Percentiles rank a stretch among this genome's conserved stretches.
phyloP scores from a whole-genome alignment of 306 rosid species.

The Rosa chinensis region DNA sequence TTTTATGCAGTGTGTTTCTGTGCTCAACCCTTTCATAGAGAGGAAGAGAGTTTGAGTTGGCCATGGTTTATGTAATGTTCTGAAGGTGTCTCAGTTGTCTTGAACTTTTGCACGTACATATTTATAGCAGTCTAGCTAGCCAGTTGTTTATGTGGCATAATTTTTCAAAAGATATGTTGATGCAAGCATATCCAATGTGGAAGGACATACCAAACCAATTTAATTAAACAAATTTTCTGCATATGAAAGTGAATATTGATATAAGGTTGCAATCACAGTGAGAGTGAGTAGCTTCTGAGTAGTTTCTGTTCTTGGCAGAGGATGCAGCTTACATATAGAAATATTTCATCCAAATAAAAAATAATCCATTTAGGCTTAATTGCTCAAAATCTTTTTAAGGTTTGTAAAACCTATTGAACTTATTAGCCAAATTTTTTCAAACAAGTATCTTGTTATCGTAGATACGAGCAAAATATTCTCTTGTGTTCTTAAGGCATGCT shows the following conservation, averaged over 20 bases:
- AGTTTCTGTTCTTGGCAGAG: not conserved
- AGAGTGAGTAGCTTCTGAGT: not conserved
- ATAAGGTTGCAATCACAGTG: not conserved
- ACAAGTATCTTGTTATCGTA: not conserved
- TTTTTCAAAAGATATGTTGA: not conserved
- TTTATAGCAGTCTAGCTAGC: not conserved
- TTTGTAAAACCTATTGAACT: not conserved
- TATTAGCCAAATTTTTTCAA: not conserved
- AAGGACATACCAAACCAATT: not conserved
- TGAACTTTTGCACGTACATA: not conserved
- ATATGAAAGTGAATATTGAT: not conserved
- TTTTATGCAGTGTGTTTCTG: constrained; percentile 11
- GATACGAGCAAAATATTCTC: not conserved
- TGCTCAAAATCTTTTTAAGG: not conserved
- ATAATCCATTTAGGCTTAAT: not conserved
- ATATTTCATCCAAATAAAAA: not conserved
- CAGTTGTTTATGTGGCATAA: not conserved
- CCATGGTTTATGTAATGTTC: constrained; percentile 1
- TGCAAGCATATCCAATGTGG: not conserved
- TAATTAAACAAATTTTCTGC: not conserved
- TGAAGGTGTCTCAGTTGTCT: not conserved
- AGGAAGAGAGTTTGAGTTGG: constrained; percentile 1
- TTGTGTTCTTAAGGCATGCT: not conserved
- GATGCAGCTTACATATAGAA: not conserved
- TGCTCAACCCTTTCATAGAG: constrained; percentile 19